Percentiles rank a stretch among this genome's conserved stretches.
These are phyloP conservation scores for Aspergillus saccharolyticus DNA, from an alignment of 495 filamentous ascomycete species.

Conservation along the genomic window DNA sequence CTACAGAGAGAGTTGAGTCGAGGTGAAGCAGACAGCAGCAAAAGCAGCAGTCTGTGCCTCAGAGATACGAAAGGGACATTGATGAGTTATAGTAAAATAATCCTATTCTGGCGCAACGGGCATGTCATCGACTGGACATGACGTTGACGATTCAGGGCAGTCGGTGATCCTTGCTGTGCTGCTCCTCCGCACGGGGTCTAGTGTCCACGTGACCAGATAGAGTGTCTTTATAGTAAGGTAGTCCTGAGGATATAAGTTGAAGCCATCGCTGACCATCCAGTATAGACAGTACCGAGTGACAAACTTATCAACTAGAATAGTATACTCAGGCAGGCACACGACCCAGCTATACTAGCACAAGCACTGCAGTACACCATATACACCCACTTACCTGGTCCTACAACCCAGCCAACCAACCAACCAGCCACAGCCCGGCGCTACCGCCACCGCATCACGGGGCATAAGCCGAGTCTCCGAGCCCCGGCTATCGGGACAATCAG, in stretches of 20 bases:
- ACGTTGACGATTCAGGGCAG: background rate
- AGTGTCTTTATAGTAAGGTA: background rate
- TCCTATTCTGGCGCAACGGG: background rate
- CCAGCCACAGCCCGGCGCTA: no score
- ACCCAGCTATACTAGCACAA: no score
- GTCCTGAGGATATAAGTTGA: background rate
- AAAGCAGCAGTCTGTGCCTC: background rate
- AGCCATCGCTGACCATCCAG: no score
- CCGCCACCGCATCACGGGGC: background rate
- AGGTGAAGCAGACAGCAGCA: background rate
- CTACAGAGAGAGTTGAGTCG: slow-evolving; percentile 9
- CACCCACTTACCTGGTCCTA: no score
- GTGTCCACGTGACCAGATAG: background rate
- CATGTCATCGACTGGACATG: background rate
- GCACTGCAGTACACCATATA: no score
- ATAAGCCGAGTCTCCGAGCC: background rate
- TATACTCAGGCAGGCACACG: no score
- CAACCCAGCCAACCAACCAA: background rate
- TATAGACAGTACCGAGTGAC: no score
- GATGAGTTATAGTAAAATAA: no score
- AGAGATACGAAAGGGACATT: background rate
- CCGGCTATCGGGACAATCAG: slow-evolving; percentile 32
- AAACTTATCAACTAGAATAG: no score
- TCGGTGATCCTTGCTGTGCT: background rate
- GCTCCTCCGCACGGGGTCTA: background rate